Evolutionary conservation across 495 filamentous ascomycete genomes (phyloP).

Genomic region (Aspergillus avenaceus): DNA sequence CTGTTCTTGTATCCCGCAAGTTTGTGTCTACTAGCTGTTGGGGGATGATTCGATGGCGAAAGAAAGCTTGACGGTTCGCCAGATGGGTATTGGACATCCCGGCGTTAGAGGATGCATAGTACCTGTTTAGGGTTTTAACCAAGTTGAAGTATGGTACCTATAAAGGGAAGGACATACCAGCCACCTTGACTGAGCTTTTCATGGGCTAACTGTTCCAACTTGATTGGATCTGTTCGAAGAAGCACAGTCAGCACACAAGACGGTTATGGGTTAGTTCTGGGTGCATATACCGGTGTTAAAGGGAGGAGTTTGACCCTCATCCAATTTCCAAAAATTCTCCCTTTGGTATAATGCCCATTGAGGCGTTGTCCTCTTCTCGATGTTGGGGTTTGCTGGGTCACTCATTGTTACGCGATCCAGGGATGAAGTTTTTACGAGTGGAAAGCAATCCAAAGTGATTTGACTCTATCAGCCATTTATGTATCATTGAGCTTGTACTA

Average conservation of each 20-base stretch:
- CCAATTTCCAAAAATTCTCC: conserved; percentile 57
- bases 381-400: conserved; percentile 56
- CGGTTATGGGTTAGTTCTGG: neutral
- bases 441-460: too few relatives aligned
- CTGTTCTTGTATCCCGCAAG: conserved; percentile 50
- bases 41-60: conserved; percentile 62
- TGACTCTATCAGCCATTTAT: too few relatives aligned
- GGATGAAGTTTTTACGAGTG: neutral
- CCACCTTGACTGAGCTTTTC: conserved; percentile 45
- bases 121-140: conserved; percentile 34
- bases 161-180: conserved; percentile 14
- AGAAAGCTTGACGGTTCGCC: conserved; percentile 66
- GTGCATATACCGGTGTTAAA: conserved; percentile 51
- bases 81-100: conserved; percentile 62
- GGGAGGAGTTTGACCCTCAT: conserved; percentile 48
- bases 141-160: neutral
- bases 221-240: conserved; percentile 43
- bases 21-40: conserved; percentile 60
- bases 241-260: neutral
- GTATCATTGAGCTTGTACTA: conserved; percentile 5
- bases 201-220: conserved; percentile 55
- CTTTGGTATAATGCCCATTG: conserved; percentile 61
- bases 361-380: conserved; percentile 50
- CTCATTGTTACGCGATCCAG: conserved; percentile 30
- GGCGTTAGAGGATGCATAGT: conserved; percentile 64